Percentiles rank a stretch among this genome's conserved stretches.
These are phyloP conservation scores for Fusarium sp. DNA, from an alignment of 2,329 filamentous ascomycete genomes.

Conservation along the genomic window DNA sequence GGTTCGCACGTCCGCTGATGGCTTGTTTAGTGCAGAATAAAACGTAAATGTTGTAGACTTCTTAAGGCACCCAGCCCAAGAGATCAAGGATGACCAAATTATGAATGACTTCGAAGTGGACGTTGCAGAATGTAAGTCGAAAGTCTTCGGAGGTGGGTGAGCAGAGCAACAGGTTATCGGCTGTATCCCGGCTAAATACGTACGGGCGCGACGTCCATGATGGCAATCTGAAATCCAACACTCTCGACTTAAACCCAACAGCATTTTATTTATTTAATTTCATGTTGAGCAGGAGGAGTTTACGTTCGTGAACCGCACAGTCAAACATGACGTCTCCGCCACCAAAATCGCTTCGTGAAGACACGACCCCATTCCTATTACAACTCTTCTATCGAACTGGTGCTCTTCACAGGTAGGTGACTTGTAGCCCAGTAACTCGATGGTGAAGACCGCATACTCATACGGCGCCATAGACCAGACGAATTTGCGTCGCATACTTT, in stretches of 20 bases:
- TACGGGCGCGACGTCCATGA: not conserved
- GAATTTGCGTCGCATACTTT: constrained; percentile 76
- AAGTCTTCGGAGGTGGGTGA: constrained; percentile 4
- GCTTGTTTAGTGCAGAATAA: not conserved
- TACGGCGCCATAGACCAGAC: constrained; percentile 69
- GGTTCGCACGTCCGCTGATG: not conserved
- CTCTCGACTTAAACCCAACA: constrained; percentile 3
- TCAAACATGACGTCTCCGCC: constrained; percentile 36
- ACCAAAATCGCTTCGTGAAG: constrained; percentile 72
- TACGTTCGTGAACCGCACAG: not conserved
- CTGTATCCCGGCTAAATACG: constrained; percentile 44
- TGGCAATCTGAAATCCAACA: not conserved
- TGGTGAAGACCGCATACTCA: not conserved
- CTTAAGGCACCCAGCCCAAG: too few species aligned
- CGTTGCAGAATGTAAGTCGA: constrained; percentile 31
- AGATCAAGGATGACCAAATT: not conserved
- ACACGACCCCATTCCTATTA: constrained; percentile 86
- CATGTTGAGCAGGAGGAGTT: not conserved
- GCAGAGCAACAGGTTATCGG: constrained; percentile 31
- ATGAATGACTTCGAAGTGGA: not conserved
- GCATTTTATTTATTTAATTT: constrained; percentile 8
- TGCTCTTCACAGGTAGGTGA: constrained; percentile 76
- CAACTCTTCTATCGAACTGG: constrained; percentile 87
- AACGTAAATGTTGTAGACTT: too few species aligned
- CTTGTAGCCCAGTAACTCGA: not conserved